Conservation (phyloP, 2,329 filamentous ascomycete genomes). For the Xylogone sp. region DNA sequence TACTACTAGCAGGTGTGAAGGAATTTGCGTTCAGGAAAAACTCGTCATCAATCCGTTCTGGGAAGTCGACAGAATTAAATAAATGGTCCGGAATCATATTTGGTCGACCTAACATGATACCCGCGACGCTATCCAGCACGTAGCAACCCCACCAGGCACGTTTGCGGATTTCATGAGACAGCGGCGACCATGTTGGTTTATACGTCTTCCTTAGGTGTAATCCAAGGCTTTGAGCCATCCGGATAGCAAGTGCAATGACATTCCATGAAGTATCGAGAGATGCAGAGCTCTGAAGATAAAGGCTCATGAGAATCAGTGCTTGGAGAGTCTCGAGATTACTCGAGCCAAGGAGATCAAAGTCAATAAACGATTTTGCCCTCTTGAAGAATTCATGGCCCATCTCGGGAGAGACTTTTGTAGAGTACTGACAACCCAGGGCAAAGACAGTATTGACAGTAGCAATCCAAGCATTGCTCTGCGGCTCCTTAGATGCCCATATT, state of each 20-base stretch:
- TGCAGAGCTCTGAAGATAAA: not conserved
- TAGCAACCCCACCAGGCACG: not conserved
- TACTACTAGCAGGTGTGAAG: not conserved
- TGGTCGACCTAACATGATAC: not conserved
- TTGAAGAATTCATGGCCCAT: not conserved
- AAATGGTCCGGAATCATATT: not conserved
- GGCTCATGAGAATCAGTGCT: not conserved
- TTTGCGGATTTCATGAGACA: not conserved
- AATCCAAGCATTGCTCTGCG: not conserved
- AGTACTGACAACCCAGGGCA: not conserved
- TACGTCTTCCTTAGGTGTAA: not conserved
- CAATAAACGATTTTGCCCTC: not conserved
- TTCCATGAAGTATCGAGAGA: not conserved
- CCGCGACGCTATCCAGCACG: not conserved
- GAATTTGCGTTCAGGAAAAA: not conserved
- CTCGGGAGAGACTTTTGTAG: not conserved
- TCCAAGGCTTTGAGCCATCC: not conserved
- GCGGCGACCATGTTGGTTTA: not conserved
- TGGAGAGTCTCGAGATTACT: not conserved
- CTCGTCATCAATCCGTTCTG: not conserved
- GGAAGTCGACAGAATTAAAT: not conserved
- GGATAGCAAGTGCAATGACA: not conserved
- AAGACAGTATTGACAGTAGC: not conserved
- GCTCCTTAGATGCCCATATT: not conserved
- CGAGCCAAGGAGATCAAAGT: not conserved